These are phyloP conservation scores for Spathaspora gorwiae DNA, from an alignment of 805 yeast genomes.

Conservation along the genomic window DNA sequence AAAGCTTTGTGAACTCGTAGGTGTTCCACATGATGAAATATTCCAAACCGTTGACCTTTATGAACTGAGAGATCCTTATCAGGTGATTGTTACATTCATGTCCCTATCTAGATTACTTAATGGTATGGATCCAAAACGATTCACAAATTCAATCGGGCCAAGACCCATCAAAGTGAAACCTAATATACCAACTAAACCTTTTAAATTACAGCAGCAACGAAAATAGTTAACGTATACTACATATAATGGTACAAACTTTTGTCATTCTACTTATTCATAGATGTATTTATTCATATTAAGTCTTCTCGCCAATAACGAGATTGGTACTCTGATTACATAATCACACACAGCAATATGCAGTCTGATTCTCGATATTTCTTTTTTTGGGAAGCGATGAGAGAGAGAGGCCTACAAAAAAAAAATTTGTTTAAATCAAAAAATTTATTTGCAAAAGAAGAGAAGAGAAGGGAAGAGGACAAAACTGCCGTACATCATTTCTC, in stretches of 20 bases:
- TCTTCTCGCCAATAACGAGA: too few species aligned
- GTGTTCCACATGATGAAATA: conserved; percentile 76
- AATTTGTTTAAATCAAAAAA: neutral
- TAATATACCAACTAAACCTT: conserved; percentile 56
- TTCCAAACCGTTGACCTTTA: conserved; percentile 75
- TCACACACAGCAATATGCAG: neutral
- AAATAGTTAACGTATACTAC: too few species aligned
- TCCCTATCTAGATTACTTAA: conserved; percentile 70
- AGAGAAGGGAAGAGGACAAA: too few species aligned
- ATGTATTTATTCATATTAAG: too few species aligned
- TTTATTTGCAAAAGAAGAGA: too few species aligned
- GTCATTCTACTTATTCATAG: too few species aligned
- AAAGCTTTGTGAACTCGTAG: conserved; percentile 53
- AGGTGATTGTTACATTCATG: conserved; percentile 68
- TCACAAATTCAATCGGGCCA: conserved; percentile 36
- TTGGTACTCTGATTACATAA: too few species aligned
- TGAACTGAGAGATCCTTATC: conserved; percentile 72
- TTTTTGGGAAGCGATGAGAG: neutral
- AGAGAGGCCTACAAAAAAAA: neutral
- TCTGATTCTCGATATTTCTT: neutral
- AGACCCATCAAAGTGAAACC: conserved; percentile 42
- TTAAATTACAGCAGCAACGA: conserved; percentile 14
- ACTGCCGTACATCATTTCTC: too few species aligned
- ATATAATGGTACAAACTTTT: too few species aligned
- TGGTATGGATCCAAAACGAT: conserved; percentile 23